Conservation (phyloP, 768 basidiomycete genomes). For the Termitomyces sp. region DNA sequence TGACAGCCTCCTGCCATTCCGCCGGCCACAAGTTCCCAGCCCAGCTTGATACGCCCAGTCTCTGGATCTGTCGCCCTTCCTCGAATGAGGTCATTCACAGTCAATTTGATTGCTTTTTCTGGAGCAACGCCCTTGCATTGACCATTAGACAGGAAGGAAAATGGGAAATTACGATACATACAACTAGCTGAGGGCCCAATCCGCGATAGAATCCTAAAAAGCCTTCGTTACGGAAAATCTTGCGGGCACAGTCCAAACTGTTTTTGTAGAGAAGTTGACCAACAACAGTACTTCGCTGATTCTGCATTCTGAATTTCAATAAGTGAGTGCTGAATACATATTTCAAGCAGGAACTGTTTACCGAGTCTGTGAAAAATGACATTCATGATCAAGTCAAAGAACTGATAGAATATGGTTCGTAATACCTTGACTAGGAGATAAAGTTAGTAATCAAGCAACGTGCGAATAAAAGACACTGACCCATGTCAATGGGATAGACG, state of each 20-base stretch:
- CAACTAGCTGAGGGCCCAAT: constrained; percentile 90
- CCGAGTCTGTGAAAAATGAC: constrained; percentile 48
- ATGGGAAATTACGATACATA: constrained; percentile 27
- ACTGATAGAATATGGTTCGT: background rate
- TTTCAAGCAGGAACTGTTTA: constrained; percentile 22
- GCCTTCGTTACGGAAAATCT: constrained; percentile 94
- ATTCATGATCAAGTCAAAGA: background rate
- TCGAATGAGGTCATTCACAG: constrained; percentile 91
- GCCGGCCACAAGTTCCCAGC: constrained; percentile 92
- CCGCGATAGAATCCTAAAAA: constrained; percentile 95
- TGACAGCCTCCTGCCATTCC: constrained; percentile 94
- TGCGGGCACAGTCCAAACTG: constrained; percentile 89
- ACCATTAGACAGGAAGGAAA: background rate
- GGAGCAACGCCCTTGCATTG: constrained; percentile 80
- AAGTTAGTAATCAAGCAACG: constrained; percentile 8
- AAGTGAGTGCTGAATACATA: background rate
- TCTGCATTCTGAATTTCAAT: constrained; percentile 73
- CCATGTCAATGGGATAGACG: constrained; percentile 95
- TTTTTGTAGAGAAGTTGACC: constrained; percentile 97
- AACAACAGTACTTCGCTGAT: constrained; percentile 94
- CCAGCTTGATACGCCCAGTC: constrained; percentile 88
- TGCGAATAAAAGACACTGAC: constrained; percentile 38
- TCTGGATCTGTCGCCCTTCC: constrained; percentile 86
- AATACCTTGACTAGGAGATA: constrained; percentile 65
- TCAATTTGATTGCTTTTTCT: constrained; percentile 97